These are phyloP conservation scores for Pleoardoris graminearum DNA, from an alignment of 2,329 filamentous ascomycete genomes.

Conservation along the genomic window DNA sequence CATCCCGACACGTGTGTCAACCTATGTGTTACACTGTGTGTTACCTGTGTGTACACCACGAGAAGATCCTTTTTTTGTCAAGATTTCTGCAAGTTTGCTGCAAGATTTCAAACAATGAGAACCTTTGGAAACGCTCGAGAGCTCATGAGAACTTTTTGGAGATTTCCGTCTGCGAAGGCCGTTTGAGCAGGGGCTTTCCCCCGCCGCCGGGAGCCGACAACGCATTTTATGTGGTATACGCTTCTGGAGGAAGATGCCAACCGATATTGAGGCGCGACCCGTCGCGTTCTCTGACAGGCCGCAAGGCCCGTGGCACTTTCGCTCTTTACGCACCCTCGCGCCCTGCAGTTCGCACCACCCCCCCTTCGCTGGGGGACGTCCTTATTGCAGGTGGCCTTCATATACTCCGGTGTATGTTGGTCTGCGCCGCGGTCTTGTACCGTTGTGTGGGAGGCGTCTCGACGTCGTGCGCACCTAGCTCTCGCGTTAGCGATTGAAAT, in stretches of 20 bases:
- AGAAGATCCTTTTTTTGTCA: neutral
- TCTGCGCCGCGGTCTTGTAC: neutral
- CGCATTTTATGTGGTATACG: slow-evolving; percentile 19
- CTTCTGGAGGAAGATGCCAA: slow-evolving; percentile 33
- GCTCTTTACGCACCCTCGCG: slow-evolving; percentile 24
- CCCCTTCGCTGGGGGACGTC: neutral
- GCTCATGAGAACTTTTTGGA: slow-evolving; percentile 4
- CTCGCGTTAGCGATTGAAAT: no score
- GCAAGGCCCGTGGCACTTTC: slow-evolving; percentile 30
- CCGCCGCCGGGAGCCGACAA: slow-evolving; percentile 19
- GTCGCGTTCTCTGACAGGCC: slow-evolving; percentile 26
- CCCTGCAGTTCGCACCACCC: no score
- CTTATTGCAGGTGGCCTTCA: neutral
- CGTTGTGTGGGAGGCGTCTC: neutral
- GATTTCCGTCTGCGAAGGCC: slow-evolving; percentile 13
- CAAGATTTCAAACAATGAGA: neutral
- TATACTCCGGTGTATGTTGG: neutral
- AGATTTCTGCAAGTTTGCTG: neutral
- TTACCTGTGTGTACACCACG: neutral
- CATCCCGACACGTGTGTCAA: neutral
- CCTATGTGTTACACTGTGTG: neutral
- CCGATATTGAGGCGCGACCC: slow-evolving; percentile 24
- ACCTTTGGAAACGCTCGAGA: neutral
- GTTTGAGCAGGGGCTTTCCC: slow-evolving; percentile 28
- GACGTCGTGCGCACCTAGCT: neutral